Conservation (phyloP, 2,329 filamentous ascomycete genomes). For the Fusarium heterosporum region DNA sequence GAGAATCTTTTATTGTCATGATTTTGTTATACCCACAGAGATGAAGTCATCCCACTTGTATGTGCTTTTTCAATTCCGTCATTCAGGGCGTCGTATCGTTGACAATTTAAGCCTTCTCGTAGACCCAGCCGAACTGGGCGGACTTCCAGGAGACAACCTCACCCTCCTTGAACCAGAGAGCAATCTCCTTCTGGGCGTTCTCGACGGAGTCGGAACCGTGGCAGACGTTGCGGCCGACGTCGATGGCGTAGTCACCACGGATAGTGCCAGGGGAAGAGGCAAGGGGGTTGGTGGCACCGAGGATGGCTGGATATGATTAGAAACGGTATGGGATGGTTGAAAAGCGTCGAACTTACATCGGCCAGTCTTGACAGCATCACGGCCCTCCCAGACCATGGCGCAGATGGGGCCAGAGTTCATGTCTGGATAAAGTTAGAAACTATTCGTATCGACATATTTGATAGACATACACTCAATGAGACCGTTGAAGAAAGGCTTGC, state of each 20-base stretch:
- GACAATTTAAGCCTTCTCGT: slow-evolving; percentile 79
- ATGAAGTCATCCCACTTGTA: slow-evolving; percentile 43
- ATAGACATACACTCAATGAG: slow-evolving; percentile 83
- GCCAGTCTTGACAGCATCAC: slow-evolving; percentile 98
- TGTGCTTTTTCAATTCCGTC: slow-evolving; percentile 43
- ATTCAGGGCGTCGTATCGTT: slow-evolving; percentile 38
- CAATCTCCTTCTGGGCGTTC: slow-evolving; percentile 99
- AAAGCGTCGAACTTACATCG: slow-evolving; percentile 70
- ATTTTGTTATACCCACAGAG: slow-evolving; percentile 40
- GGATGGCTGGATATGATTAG: slow-evolving; percentile 70
- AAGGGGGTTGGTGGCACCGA: slow-evolving; percentile 99
- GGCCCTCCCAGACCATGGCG: slow-evolving; percentile 99
- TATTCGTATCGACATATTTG: neutral
- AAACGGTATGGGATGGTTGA: neutral
- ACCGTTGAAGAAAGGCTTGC: slow-evolving; percentile 97
- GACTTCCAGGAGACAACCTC: slow-evolving; percentile 89
- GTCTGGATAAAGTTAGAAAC: slow-evolving; percentile 65
- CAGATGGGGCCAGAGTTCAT: slow-evolving; percentile 97
- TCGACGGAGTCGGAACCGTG: slow-evolving; percentile 99
- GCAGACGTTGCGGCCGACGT: slow-evolving; percentile 95
- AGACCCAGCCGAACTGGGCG: slow-evolving; percentile 91
- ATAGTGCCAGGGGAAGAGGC: slow-evolving; percentile 97
- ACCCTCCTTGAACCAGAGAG: slow-evolving; percentile 93
- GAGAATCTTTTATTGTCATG: slow-evolving; percentile 44
- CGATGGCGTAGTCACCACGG: slow-evolving; percentile 90